These are phyloP conservation scores for Acanthochlamys bracteata DNA, from an alignment of 106 monocot species.

Conservation along the genomic window DNA sequence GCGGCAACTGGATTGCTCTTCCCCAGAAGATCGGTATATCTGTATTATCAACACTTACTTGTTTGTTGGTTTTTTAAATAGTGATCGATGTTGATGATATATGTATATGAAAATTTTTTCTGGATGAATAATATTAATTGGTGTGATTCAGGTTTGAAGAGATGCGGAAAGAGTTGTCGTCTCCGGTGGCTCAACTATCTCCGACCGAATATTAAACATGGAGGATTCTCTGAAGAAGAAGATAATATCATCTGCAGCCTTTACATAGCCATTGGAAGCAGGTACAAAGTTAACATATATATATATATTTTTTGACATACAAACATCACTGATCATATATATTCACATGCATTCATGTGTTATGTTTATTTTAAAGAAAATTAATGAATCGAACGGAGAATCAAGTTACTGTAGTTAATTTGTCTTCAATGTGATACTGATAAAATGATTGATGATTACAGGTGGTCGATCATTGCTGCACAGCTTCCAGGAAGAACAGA, in stretches of 20 bases:
- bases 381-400: no score
- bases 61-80: no score
- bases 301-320: no score
- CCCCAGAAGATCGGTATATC: conserved; percentile 95
- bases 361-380: neutral
- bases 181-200: conserved; percentile 97
- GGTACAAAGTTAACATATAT: no score
- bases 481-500: conserved; percentile 85
- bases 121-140: neutral
- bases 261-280: conserved; percentile 80
- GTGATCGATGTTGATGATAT: no score
- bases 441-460: conserved; percentile 2
- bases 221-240: conserved; percentile 88
- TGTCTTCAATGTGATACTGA: neutral
- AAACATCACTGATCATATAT: no score
- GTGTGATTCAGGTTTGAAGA: conserved; percentile 53
- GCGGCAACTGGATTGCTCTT: conserved; percentile 96
- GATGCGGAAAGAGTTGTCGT: conserved; percentile 96
- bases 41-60: no score
- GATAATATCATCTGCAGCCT: conserved; percentile 87
- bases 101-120: no score
- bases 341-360: conserved; percentile 1
- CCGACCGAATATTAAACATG: conserved; percentile 85
- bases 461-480: conserved; percentile 88
- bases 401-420: no score